Base-by-base conservation (phyloP, 257 asterid species). In the Paulownia fortunei region DNA sequence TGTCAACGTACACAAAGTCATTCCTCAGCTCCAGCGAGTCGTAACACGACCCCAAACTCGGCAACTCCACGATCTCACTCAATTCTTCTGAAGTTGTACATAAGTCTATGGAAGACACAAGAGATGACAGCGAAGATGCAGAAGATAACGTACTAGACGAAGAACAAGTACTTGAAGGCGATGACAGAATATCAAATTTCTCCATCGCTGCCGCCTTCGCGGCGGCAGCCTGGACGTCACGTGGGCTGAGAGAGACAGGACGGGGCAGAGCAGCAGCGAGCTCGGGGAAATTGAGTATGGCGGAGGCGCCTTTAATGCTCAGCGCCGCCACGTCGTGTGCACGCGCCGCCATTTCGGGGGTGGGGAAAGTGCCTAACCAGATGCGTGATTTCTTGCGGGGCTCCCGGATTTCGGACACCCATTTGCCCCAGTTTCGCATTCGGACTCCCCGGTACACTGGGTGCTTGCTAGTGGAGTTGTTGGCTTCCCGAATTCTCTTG, bases 341-440 rank as follows among this genome's bases (percentile, higher is more conserved):
- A 80, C 98, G 85, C 76, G 98, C 98, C 36, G 98, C 97, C 98
- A 93, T 93, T 67, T 93, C 96, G 3, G 97, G 96, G 0, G 91
- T 89, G 0, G 98, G 84, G 66, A 90, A 93, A 0, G 98, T 93
- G 0, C 98, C 98, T 0, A 93, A 73, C 98, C 98, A 93, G 75
- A 93, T 93, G 26, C 98, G 85, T 0, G 98, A 91, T 60, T 93
- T 93, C 83, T 93, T 93, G 15, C 97, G 81, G 9, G 97, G 98
- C 83, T 91, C 97, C 0, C 97, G 84, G 69, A 91, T 91, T 83
- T 91, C 97, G 7, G 98, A 89, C 1, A 93, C 98, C 97, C 97
- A 92, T 84, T 93, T 93, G 23, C 98, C 98, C 98, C 97, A 93
- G 36, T 79, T 90, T 8, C 98, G 80, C 98, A 92, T 93, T 21